A percentile compares a stretch with the other conserved stretches of the same genome.
These are phyloP conservation scores for Barnettozyma populi DNA, from an alignment of 805 yeast genomes.

Conservation along the genomic window DNA sequence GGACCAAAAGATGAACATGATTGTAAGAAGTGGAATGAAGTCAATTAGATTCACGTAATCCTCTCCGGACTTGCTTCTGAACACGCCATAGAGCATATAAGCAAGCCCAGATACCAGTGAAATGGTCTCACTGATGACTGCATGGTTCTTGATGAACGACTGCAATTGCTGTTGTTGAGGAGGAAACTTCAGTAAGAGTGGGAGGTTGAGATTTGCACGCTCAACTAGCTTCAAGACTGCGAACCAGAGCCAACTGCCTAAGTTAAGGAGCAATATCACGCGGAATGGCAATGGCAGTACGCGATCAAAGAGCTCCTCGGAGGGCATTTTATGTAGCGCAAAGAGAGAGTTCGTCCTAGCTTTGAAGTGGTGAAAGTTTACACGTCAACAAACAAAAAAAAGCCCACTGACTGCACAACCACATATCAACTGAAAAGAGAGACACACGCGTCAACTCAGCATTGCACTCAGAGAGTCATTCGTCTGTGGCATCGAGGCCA, in stretches of 20 bases:
- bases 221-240: neutral
- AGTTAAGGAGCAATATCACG: slow-evolving; percentile 6
- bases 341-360: neutral
- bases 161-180: slow-evolving; percentile 3
- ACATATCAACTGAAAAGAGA: too few species aligned
- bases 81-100: slow-evolving; percentile 5
- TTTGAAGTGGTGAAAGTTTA: neutral
- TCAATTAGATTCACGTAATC: slow-evolving; percentile 5
- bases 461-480: neutral
- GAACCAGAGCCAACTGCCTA: slow-evolving; percentile 14
- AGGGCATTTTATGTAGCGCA: slow-evolving; percentile 4
- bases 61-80: neutral
- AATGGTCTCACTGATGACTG: neutral
- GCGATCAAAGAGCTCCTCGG: slow-evolving; percentile 13
- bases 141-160: slow-evolving; percentile 1
- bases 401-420: too few species aligned
- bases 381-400: neutral
- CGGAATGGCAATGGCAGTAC: slow-evolving; percentile 13
- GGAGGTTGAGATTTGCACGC: slow-evolving; percentile 1
- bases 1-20: slow-evolving; percentile 29
- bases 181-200: slow-evolving; percentile 3
- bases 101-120: slow-evolving; percentile 2
- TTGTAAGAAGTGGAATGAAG: slow-evolving; percentile 10
- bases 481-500: slow-evolving; percentile 27
- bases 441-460: too few species aligned